Base-by-base conservation (phyloP, 371 early-diverging fungal species). In the Syncephalastrum monosporum region DNA sequence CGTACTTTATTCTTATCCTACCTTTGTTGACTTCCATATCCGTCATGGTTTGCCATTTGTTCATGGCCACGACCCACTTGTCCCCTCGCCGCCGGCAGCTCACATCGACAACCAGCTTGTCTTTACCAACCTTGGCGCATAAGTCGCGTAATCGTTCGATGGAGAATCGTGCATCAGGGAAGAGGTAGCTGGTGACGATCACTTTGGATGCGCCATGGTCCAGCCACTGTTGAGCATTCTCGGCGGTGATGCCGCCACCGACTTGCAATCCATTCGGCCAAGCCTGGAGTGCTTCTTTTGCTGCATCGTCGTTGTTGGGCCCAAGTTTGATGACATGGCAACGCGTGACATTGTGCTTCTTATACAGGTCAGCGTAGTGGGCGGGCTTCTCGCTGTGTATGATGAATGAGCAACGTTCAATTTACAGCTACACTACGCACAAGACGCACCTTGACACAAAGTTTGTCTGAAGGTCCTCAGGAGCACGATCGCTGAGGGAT, bases 261-360 rank as follows among this genome's bases (percentile, higher is more conserved):
- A 97, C 70, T 65, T 97, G 97, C 46, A 98, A 76, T 7, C 88
- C 89, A 21, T 73, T 70, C 12, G 95, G 97, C 95, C 96, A 97
- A 13, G 89, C 81, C 7, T 57, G 64, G 38, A 97, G 80, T 2
- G 96, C 95, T 45, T 87, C 89, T 54, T 65, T 77, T 1, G 96
- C 95, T 7, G 97, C 96, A 4, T 82, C 79, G 47, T 93, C 94
- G 72, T 97, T 96, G 50, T 83, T 83, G 6, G 92, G 82, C 0
- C 97, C 97, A 3, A 97, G 87, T 71, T 92, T 95, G 65, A 98
- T 97, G 16, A 96, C 88, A 79, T 98, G 99, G 16, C 91, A 95
- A 5, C 97, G 96, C 2, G 68, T 74, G 8, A 97, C 85, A 25
- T 74, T 47, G 60, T 93, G 61, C 5, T 79, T 56, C 44, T 79